Percentiles rank a stretch among this genome's conserved stretches.
phyloP scores from a whole-genome alignment of 1,139 yeast genomes.

The Saccharomycopsis hybrid region DNA sequence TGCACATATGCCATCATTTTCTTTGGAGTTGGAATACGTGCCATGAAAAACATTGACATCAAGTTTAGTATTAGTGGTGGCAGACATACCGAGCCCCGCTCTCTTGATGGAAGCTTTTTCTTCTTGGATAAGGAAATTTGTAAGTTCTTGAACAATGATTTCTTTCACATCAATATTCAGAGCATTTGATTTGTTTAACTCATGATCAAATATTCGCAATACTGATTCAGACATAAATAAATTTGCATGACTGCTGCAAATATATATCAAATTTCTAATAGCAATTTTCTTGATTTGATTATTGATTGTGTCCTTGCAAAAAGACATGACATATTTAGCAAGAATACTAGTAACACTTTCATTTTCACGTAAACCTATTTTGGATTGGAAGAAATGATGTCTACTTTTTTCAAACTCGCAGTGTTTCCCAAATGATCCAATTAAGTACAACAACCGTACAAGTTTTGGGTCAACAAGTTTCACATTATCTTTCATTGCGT shows the following conservation, averaged over 20 bases:
- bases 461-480: conserved; percentile 39
- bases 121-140: conserved; percentile 47
- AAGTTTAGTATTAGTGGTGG: conserved; percentile 30
- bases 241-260: conserved; percentile 57
- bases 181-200: conserved; percentile 29
- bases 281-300: conserved; percentile 41
- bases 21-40: conserved; percentile 35
- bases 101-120: conserved; percentile 40
- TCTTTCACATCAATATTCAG: conserved; percentile 36
- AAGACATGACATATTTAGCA: conserved; percentile 48
- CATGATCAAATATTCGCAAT: conserved; percentile 46
- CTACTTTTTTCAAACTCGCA: conserved; percentile 50
- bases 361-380: conserved; percentile 39
- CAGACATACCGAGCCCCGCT: conserved; percentile 33
- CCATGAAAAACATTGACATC: conserved; percentile 55
- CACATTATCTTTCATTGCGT: conserved; percentile 10
- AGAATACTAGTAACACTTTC: conserved; percentile 53
- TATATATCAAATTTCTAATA: conserved; percentile 45
- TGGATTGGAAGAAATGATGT: conserved; percentile 35
- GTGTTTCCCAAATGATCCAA: conserved; percentile 66
- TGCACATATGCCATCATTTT: conserved; percentile 66
- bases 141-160: conserved; percentile 48
- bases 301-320: conserved; percentile 36
- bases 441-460: conserved; percentile 50
- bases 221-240: conserved; percentile 52